These are phyloP conservation scores for Diutina catenulata DNA, from an alignment of 1,139 yeast species.

Conservation along the genomic window DNA sequence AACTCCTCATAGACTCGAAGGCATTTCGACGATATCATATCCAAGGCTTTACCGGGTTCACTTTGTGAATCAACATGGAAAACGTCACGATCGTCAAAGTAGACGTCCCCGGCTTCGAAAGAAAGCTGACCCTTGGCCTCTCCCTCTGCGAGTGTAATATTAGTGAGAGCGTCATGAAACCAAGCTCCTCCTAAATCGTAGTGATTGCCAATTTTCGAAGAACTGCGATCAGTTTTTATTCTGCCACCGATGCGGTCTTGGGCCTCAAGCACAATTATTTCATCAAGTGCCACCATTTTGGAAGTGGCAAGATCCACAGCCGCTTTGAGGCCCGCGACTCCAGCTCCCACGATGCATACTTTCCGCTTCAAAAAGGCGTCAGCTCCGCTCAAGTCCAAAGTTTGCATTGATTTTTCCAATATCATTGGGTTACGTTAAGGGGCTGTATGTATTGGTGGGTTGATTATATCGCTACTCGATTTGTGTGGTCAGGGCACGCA, in stretches of 20 bases:
- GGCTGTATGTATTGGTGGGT: no score
- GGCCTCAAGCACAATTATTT: slow-evolving; percentile 36
- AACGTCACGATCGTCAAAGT: slow-evolving; percentile 42
- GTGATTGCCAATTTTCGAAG: slow-evolving; percentile 20
- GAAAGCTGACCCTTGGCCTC: slow-evolving; percentile 12
- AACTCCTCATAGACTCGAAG: slow-evolving; percentile 42
- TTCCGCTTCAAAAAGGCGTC: no score
- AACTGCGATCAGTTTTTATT: slow-evolving; percentile 17
- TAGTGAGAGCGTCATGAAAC: slow-evolving; percentile 74
- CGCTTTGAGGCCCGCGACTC: slow-evolving; percentile 72
- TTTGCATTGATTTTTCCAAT: no score
- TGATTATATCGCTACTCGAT: no score
- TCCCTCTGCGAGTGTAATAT: slow-evolving; percentile 34
- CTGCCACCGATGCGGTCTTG: slow-evolving; percentile 41
- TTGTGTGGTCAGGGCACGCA: no score
- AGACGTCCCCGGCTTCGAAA: slow-evolving; percentile 20
- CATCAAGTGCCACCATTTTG: slow-evolving; percentile 21
- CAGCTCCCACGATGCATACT: no score
- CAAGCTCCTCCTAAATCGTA: slow-evolving; percentile 84
- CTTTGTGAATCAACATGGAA: no score
- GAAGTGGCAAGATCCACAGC: slow-evolving; percentile 42
- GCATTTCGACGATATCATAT: slow-evolving; percentile 17
- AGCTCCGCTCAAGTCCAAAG: no score
- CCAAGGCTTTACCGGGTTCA: no score
- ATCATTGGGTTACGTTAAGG: no score